These are phyloP conservation scores for Eucalyptus leucophloia DNA, from an alignment of 345 rosid species.

Conservation along the genomic window DNA sequence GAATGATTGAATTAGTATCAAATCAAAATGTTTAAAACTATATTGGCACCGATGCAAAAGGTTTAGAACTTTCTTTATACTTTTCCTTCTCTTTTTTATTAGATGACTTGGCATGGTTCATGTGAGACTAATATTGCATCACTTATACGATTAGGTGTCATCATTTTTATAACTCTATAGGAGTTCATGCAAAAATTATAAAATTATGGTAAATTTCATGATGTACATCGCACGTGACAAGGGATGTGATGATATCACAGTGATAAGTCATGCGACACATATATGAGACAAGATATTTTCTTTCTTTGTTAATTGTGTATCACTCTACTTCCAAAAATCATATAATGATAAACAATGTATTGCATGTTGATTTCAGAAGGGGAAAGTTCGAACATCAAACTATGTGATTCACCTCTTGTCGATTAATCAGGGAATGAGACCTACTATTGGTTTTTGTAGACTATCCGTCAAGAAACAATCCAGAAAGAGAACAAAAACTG, in stretches of 20 bases:
- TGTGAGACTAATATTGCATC: accelerated
- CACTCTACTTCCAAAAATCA: not conserved
- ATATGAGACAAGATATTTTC: not conserved
- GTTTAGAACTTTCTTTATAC: accelerated
- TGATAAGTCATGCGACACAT: not conserved
- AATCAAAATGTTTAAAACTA: no score
- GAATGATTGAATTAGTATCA: accelerated
- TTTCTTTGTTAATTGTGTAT: not conserved
- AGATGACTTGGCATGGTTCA: not conserved
- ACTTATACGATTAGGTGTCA: no score
- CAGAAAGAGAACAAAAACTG: not conserved
- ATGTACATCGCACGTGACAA: accelerated
- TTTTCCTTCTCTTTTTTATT: not conserved
- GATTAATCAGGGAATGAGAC: no score
- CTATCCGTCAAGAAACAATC: not conserved
- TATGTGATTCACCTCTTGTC: not conserved
- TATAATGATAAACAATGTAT: not conserved
- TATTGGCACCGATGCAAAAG: accelerated
- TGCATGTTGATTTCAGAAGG: not conserved
- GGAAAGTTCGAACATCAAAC: not conserved
- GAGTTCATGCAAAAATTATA: not conserved
- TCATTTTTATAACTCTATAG: not conserved
- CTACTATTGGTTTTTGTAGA: not conserved
- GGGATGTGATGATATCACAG: not conserved
- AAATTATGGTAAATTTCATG: not conserved